A percentile compares a stretch with the other conserved stretches of the same genome.
Conservation (phyloP, 345 rosid species). For the Populus ilicifolia region DNA sequence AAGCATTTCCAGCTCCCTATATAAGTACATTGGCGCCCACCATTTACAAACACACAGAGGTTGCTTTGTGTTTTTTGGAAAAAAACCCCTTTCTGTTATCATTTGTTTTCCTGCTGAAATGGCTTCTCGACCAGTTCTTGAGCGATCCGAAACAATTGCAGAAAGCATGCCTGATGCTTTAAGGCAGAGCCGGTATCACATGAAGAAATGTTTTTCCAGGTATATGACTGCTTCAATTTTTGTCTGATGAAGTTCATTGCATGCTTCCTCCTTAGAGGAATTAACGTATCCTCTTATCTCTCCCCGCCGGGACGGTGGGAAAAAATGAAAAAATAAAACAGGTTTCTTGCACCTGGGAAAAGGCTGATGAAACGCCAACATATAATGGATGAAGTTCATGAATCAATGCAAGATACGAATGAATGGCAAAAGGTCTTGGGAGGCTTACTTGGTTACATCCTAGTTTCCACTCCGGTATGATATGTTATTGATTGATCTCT, state of each 20-base stretch:
- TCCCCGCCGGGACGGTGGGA: background rate
- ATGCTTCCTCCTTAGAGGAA: background rate
- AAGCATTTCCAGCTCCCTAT: background rate
- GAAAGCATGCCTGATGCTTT: conserved; percentile 87
- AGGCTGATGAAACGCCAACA: conserved; percentile 58
- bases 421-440: conserved; percentile 65
- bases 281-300: background rate
- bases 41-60: background rate
- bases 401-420: conserved; percentile 50
- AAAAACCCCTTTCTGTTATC: background rate
- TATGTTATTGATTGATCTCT: background rate
- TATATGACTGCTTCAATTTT: conserved; percentile 4
- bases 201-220: conserved; percentile 82
- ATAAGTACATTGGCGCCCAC: background rate
- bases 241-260: background rate
- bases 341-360: conserved; percentile 59
- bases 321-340: conserved; percentile 9
- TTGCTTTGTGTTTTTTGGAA: background rate
- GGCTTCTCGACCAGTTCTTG: conserved; percentile 4
- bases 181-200: conserved; percentile 65
- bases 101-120: background rate
- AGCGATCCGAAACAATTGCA: conserved; percentile 53
- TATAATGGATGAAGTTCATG: conserved; percentile 61
- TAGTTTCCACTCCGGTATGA: conserved; percentile 54
- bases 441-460: conserved; percentile 76